These are phyloP conservation scores for Trichosporon ovoides DNA, from an alignment of 1,284 basidiomycete genomes.

Conservation along the genomic window DNA sequence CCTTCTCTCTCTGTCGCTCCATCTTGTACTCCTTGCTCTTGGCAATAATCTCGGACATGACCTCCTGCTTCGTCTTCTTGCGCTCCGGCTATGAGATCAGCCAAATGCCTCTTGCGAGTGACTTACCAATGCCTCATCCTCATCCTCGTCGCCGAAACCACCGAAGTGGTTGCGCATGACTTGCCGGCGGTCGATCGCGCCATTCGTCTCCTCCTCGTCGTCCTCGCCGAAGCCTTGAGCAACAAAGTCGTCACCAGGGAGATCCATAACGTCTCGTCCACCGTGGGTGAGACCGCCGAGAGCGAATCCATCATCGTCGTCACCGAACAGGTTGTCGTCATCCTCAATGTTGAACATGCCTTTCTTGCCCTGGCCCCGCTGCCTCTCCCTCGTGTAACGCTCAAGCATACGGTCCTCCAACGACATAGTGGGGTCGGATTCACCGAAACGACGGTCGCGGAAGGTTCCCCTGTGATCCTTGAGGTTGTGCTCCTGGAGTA, in stretches of 20 bases:
- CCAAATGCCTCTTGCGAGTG: not conserved
- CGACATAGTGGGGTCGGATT: constrained; percentile 83
- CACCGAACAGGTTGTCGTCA: constrained; percentile 60
- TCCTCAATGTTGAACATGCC: constrained; percentile 78
- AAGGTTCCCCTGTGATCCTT: constrained; percentile 80
- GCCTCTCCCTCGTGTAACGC: constrained; percentile 83
- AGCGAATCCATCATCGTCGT: constrained; percentile 47
- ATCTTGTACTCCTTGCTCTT: constrained; percentile 96
- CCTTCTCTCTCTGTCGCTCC: constrained; percentile 71
- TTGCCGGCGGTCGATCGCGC: constrained; percentile 61
- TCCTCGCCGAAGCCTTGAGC: constrained; percentile 66
- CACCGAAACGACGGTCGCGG: constrained; percentile 91
- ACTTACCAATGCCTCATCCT: constrained; percentile 51
- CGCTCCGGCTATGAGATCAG: constrained; percentile 42
- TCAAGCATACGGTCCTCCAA: constrained; percentile 96
- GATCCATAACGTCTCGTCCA: constrained; percentile 74
- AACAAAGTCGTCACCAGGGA: constrained; percentile 70
- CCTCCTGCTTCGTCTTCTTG: constrained; percentile 89
- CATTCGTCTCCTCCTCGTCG: constrained; percentile 64
- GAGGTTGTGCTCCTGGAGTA: constrained; percentile 73
- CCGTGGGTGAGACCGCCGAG: constrained; percentile 72
- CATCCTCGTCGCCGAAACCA: constrained; percentile 65
- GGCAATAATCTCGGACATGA: constrained; percentile 96
- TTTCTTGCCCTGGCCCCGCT: constrained; percentile 61
- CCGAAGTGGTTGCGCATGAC: constrained; percentile 75